These are phyloP conservation scores for Aspergillus caelatus DNA, from an alignment of 2,329 filamentous ascomycete species.

Conservation along the genomic window DNA sequence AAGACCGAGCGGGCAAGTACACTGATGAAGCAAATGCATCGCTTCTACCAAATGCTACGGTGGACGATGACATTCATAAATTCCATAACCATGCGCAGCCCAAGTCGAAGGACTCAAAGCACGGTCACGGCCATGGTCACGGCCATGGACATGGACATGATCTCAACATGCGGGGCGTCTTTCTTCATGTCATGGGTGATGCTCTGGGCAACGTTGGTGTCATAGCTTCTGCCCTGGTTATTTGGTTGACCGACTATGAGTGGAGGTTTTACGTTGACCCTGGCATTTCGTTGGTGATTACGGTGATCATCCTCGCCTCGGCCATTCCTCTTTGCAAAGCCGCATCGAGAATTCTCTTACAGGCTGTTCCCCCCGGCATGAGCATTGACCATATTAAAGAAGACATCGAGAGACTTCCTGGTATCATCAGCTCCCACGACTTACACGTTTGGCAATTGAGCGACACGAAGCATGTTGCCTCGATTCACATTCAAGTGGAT, in stretches of 20 bases:
- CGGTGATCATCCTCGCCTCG: conserved; percentile 66
- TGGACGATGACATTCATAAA: conserved; percentile 56
- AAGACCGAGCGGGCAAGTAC: conserved; percentile 42
- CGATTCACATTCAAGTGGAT: conserved; percentile 87
- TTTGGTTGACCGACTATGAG: conserved; percentile 83
- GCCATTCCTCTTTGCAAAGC: conserved; percentile 56
- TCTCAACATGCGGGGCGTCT: conserved; percentile 87
- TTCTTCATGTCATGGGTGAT: conserved; percentile 62
- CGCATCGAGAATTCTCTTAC: conserved; percentile 77
- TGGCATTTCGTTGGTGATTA: conserved; percentile 90
- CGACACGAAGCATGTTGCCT: conserved; percentile 91
- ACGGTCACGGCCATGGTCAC: conserved; percentile 21
- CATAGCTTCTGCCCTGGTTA: conserved; percentile 71
- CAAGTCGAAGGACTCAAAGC: conserved; percentile 62
- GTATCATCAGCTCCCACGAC: conserved; percentile 89
- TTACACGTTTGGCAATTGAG: conserved; percentile 97
- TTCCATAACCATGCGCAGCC: conserved; percentile 79
- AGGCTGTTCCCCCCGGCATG: conserved; percentile 89
- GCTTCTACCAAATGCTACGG: conserved; percentile 14
- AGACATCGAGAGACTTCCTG: conserved; percentile 82
- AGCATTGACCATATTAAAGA: conserved; percentile 87
- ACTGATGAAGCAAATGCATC: conserved; percentile 31
- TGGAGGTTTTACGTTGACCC: conserved; percentile 90
- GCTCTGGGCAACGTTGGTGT: conserved; percentile 53
- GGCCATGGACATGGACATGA: conserved; percentile 52